Base-by-base conservation (phyloP, 768 basidiomycete species). In the Cystofilobasidium ferigula region DNA sequence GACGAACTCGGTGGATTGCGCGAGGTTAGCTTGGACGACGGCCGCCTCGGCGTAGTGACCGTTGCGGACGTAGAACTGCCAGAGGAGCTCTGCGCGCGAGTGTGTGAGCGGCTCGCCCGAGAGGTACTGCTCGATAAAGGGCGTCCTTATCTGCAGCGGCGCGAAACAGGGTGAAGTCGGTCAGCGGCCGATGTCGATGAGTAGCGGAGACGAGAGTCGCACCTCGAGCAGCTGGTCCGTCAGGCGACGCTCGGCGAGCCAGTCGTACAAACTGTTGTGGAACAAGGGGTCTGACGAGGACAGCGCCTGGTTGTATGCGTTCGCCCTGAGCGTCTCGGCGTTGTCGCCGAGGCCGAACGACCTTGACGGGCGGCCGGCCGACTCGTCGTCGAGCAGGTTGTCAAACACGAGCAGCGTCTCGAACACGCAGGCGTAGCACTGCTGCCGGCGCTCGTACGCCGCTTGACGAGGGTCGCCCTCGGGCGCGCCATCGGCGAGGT, bases 21-120 rank as follows among this genome's bases (percentile, higher is more conserved):
- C 93, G 56, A 98, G 78, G 18, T 82, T 79, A 16, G 83, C 82
- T 53, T 98, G 82, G 0, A 94, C 86, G 73, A 88, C 85, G 1
- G 95, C 93, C 2, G 95, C 94, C 51, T 87, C 82, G 54, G 92
- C 75, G 36, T 87, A 87, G 70, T 91, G 87, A 0, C 87, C 86
- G 70, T 89, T 86, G 71, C 94, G 88, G 61, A 94, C 91, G 73
- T 95, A 94, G 77, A 89, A 97, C 72, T 97, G 89, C 95, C 95
- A 98, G 2, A 98, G 79, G 1, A 99, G 78, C 71, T 98, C 89
- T 72, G 82, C 85, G 73, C 92, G 91, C 70, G 87, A 82, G 20
- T 87, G 84, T 0, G 86, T 86, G 1, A 81, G 77, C 24, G 91
- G 91, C 64, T 89, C 87, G 61, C 88, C 82, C 69, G 82, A 81